Base-by-base conservation (phyloP, 495 filamentous ascomycete genomes). In the Hypoxylon trugodes region DNA sequence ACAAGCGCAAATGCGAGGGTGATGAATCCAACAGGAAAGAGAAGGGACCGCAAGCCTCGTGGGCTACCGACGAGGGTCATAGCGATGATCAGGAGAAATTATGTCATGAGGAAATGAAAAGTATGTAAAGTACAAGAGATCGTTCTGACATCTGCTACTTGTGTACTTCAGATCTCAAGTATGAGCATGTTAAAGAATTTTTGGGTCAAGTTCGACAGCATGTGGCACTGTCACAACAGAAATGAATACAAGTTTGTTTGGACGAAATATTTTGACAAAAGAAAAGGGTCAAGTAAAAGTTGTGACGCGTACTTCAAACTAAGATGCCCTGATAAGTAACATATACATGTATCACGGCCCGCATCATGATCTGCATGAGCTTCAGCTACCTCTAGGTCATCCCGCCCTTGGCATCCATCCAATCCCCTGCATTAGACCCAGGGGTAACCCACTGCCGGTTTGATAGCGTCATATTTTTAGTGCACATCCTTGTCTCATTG, bases 21-120 rank as follows among this genome's bases (percentile, higher is more conserved):
- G 6, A 74, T 1, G n/a, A 69, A 50, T 10, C 58, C 49, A 12
- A 61, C 25, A 4, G 61, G 69, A 41, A 71, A 58, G 19, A 64
- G 30, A 42, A 71, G 19, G 45, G 62, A 53, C 15, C 69, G 69
- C 38, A 71, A 58, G 35, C 69, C 69, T 42, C 69, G 28, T 5
- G 69, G 69, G 41, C 53, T 64, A n/a, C 65, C 61, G 25, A 71
- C 45, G 21, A 71, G 53, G 8, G 61, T 49, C 61, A 71, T 69
- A 25, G 8, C 52, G 18, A 47, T 47, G 18, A 30, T 13, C n/a
- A 54, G 37, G 26, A 18, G 9, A 52, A 53, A 25, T 6, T 65
- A 59, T 58, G 61, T 48, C 12, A 35, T 53, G 25, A 25, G 12
- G n/a, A 45, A 41, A 10, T 13, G 38, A 19, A 49, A 7, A 45